Conservation (phyloP, 2,329 filamentous ascomycete species). For the Ambrosiella cleistominuta region DNA sequence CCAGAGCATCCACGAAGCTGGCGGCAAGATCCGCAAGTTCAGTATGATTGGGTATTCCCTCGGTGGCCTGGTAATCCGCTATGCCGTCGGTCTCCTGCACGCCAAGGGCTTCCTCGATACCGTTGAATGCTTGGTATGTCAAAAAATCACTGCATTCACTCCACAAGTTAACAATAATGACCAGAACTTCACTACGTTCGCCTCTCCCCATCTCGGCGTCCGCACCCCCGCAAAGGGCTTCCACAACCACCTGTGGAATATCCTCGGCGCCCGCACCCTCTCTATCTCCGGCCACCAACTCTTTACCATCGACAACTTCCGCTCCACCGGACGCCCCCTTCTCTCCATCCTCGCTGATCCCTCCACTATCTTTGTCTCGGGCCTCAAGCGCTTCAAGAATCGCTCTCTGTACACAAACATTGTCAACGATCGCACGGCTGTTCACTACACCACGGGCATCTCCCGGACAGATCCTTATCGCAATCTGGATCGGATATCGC, state of each 20-base stretch:
- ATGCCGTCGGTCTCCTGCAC: conserved; percentile 69
- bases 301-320: conserved; percentile 73
- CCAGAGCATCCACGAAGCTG: conserved; percentile 36
- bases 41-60: conserved; percentile 83
- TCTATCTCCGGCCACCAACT: conserved; percentile 68
- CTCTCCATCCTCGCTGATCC: conserved; percentile 69
- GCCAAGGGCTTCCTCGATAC: conserved; percentile 64
- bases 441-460: conserved; percentile 70
- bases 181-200: conserved; percentile 85
- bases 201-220: conserved; percentile 65
- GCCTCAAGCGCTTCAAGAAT: conserved; percentile 56
- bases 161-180: neutral
- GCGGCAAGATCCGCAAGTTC: conserved; percentile 59
- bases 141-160: neutral
- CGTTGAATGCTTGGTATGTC: conserved; percentile 54
- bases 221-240: conserved; percentile 49
- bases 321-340: conserved; percentile 63
- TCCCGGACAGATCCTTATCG: conserved; percentile 61
- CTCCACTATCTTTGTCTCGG: conserved; percentile 69
- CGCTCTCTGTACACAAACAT: conserved; percentile 73
- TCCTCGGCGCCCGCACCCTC: conserved; percentile 63
- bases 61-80: conserved; percentile 71
- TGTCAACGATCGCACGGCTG: conserved; percentile 65
- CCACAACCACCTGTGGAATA: conserved; percentile 57
- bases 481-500: conserved; percentile 30